Evolutionary conservation across 805 yeast genomes (phyloP).

Genomic region (Candida easanensis): DNA sequence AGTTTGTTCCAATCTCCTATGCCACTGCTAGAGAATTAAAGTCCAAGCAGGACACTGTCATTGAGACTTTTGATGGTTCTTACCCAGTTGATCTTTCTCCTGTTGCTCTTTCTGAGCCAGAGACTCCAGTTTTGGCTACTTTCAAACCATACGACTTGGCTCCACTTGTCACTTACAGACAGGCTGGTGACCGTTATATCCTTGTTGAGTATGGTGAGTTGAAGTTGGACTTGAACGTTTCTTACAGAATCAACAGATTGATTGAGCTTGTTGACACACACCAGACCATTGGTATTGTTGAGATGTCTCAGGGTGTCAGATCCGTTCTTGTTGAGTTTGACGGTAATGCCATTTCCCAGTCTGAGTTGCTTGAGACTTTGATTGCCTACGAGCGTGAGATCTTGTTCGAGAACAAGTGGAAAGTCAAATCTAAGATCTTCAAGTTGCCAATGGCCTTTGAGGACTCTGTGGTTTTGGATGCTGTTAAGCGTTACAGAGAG

Average conservation of each 20-base stretch:
- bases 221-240: conserved; percentile 75
- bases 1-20: conserved; percentile 74
- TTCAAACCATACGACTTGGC: conserved; percentile 45
- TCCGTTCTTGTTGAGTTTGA: conserved; percentile 88
- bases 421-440: conserved; percentile 76
- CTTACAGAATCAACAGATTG: conserved; percentile 82
- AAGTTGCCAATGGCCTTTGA: conserved; percentile 96
- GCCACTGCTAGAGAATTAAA: conserved; percentile 67
- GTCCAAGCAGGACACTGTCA: conserved; percentile 52
- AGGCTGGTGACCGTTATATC: conserved; percentile 94
- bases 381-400: conserved; percentile 75
- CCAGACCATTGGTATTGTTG: conserved; percentile 77
- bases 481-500: conserved; percentile 88
- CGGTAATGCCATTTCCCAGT: conserved; percentile 59
- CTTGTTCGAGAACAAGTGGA: conserved; percentile 75
- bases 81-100: conserved; percentile 30
- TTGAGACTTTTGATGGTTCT: conserved; percentile 42
- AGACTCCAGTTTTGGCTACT: conserved; percentile 67
- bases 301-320: conserved; percentile 97
- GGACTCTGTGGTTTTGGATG: conserved; percentile 83
- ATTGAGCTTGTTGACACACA: conserved; percentile 66
- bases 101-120: conserved; percentile 41
- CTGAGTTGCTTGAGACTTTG: conserved; percentile 57
- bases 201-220: conserved; percentile 92
- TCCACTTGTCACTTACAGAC: conserved; percentile 83